Conservation (phyloP, 352 stramenopile species). For the Phytophthora fragariae region DNA sequence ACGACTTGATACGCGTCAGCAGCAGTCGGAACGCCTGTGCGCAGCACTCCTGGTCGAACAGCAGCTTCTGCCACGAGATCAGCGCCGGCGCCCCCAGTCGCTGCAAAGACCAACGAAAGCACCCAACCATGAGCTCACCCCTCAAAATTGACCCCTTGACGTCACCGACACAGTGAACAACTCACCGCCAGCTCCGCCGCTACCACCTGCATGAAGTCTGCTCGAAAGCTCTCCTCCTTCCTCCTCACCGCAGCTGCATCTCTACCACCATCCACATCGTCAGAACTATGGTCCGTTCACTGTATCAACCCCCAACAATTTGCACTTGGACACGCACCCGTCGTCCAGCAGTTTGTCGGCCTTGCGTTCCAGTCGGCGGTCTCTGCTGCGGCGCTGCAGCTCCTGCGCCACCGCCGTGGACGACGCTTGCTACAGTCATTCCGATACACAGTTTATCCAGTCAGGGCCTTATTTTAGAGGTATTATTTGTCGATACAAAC, state of each 20-base stretch:
- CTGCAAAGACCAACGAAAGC: slow-evolving; percentile 22
- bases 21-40: slow-evolving; percentile 62
- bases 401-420: slow-evolving; percentile 45
- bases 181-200: slow-evolving; percentile 58
- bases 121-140: neutral
- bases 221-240: slow-evolving; percentile 66
- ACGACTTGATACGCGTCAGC: slow-evolving; percentile 71
- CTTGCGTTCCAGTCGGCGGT: slow-evolving; percentile 58
- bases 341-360: slow-evolving; percentile 54
- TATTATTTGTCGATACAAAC: too few species aligned
- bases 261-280: slow-evolving; percentile 22
- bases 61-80: slow-evolving; percentile 70
- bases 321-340: slow-evolving; percentile 6
- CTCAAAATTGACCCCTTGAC: neutral
- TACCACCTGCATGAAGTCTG: slow-evolving; percentile 63
- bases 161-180: neutral
- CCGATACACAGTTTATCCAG: neutral
- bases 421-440: slow-evolving; percentile 48
- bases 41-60: slow-evolving; percentile 77
- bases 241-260: slow-evolving; percentile 51
- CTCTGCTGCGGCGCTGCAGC: slow-evolving; percentile 38
- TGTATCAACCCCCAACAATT: neutral
- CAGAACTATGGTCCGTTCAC: neutral
- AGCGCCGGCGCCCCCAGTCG: slow-evolving; percentile 59
- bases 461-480: too few species aligned